A percentile compares a stretch with the other conserved stretches of the same genome.
These are phyloP conservation scores for Juglanconis juglandina DNA, from an alignment of 2,329 filamentous ascomycete genomes.

Conservation along the genomic window DNA sequence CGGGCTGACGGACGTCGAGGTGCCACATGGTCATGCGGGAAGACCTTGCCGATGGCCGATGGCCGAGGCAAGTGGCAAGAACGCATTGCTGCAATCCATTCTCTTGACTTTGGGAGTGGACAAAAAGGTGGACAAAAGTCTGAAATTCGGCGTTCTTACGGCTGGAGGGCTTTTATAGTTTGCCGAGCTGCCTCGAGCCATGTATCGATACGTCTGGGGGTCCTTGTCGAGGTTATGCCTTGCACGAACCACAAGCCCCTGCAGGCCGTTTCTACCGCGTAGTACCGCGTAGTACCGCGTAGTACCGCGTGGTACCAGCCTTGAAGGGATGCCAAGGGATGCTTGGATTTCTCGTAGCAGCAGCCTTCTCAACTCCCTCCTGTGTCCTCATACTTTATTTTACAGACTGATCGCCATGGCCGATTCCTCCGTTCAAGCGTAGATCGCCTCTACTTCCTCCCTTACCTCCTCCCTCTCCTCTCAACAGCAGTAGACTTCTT, in stretches of 20 bases:
- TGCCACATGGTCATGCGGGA: too few relatives aligned
- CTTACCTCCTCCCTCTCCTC: background rate
- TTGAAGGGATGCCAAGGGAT: background rate
- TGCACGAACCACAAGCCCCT: background rate
- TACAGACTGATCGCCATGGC: background rate
- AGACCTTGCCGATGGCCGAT: too few relatives aligned
- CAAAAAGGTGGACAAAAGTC: background rate
- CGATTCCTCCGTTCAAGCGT: background rate
- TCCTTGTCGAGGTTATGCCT: background rate
- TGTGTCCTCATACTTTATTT: background rate
- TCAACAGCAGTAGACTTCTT: background rate
- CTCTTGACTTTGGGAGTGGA: too few relatives aligned
- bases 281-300: background rate
- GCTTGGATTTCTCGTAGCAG: too few relatives aligned
- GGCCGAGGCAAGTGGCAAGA: too few relatives aligned
- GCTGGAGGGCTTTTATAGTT: background rate
- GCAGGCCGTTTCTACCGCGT: background rate
- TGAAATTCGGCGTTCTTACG: background rate
- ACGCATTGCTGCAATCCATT: too few relatives aligned
- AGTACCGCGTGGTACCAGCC: background rate
- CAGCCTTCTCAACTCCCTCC: background rate
- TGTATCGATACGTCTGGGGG: conserved; percentile 4
- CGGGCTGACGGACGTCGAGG: too few relatives aligned
- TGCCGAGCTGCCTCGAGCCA: background rate
- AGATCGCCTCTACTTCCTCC: conserved; percentile 2